Evolutionary conservation across 2,329 filamentous ascomycete genomes (phyloP), one percentile per base, ranked within the genome.

Genomic region (Stromatinia cepivora): DNA sequence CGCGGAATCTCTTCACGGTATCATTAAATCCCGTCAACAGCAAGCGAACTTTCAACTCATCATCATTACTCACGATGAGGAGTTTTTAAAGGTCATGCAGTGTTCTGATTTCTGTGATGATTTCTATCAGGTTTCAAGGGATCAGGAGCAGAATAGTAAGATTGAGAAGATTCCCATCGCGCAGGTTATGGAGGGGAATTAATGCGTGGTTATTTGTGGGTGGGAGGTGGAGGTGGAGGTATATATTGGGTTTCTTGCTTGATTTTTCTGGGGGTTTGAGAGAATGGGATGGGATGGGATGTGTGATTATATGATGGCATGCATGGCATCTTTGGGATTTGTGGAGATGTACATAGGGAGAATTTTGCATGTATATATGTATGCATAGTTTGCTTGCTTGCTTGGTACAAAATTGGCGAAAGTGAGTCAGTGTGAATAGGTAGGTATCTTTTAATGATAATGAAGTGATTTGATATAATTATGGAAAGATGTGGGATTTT

Each of bases 1-100:
- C 56, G 95, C 95, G 11, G 86, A 91, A 79, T 92, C 91, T 59
- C 82, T 99, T 76, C 90, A 95, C 77, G 87, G 90, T 76, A 97
- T 99, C 77, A 98, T 99, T 81, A 86, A 90, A 75, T 83, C 89
- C 22, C 88, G 96, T 10, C 88, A 91, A 79, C 88, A 90, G 71
- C 95, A 99, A 84, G 87, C 89, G 69, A 99, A 99, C 79, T 97
- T 99, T 81, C 96, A 99, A 83, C 87, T 99, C 69, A 95, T 99
- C 77, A 92, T 99, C 77, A 99, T 99, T 79, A 99, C 95, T 6
- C 95, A 99, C 84, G 95, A 99, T 81, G 96, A 98, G 81, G 93
- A 97, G 77, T 99, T 99, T 77, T 78, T 99, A 77, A 87, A 91
- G 67, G 88, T 93, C 77, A 99, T 99, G 95, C 90, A 93, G 74